A percentile compares a stretch with the other conserved stretches of the same genome.
These are phyloP conservation scores for Astrothelium subdiscretum DNA, from an alignment of 495 filamentous ascomycete genomes.

Conservation along the genomic window DNA sequence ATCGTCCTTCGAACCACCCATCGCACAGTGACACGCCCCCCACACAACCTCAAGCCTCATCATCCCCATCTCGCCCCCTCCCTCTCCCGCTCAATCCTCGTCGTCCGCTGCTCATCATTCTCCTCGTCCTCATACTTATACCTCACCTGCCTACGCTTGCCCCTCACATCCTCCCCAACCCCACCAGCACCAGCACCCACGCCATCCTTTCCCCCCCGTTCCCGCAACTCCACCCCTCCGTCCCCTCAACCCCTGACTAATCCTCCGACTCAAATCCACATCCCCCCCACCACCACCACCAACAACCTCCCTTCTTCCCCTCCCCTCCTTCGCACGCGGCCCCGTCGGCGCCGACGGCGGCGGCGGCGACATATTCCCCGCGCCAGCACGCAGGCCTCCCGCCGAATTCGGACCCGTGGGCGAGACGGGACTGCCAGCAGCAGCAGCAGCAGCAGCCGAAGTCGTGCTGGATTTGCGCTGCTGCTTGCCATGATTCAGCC, in stretches of 20 bases:
- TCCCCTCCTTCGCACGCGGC: neutral
- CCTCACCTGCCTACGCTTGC: constrained; percentile 23
- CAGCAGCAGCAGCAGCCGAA: too few species aligned
- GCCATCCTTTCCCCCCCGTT: constrained; percentile 28
- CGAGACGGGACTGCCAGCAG: too few species aligned
- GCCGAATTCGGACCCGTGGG: too few species aligned
- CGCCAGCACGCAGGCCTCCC: too few species aligned
- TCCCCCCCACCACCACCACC: neutral
- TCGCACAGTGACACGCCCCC: too few species aligned
- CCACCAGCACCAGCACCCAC: constrained; percentile 35
- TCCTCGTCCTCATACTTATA: constrained; percentile 53
- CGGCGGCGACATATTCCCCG: constrained; percentile 4
- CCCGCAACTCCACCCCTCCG: neutral
- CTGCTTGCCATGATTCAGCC: too few species aligned
- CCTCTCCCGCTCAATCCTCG: constrained; percentile 38
- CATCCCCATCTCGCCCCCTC: constrained; percentile 31
- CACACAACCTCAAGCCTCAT: too few species aligned
- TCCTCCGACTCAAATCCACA: neutral
- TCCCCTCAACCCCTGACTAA: constrained; percentile 2
- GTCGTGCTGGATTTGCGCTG: too few species aligned
- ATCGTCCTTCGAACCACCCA: neutral
- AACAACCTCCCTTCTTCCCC: neutral
- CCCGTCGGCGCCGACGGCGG: constrained; percentile 1
- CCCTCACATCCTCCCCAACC: constrained; percentile 24
- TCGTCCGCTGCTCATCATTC: constrained; percentile 31